These are phyloP conservation scores for Globisporangium ultimum DNA, from an alignment of 352 stramenopile species.

Conservation along the genomic window DNA sequence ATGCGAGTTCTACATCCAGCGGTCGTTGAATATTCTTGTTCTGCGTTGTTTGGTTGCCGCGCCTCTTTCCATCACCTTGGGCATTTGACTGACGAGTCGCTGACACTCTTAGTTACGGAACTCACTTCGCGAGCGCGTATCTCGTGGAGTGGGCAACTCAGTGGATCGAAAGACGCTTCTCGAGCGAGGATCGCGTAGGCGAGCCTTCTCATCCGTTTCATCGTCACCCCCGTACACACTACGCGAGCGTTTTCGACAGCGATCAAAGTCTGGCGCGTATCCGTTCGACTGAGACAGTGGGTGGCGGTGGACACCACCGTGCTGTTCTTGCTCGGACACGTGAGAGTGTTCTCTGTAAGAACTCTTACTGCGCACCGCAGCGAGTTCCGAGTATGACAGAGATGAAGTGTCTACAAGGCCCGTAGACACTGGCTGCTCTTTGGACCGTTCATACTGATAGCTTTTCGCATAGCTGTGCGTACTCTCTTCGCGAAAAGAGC, in stretches of 20 bases:
- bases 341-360: conserved; percentile 8
- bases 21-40: too few relatives aligned
- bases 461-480: conserved; percentile 1
- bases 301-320: too few relatives aligned
- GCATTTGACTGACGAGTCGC: neutral
- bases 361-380: conserved; percentile 13
- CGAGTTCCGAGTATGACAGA: conserved; percentile 9
- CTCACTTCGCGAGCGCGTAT: neutral
- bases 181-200: conserved; percentile 21
- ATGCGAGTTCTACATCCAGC: too few relatives aligned
- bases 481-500: conserved; percentile 7
- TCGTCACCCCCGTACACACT: conserved; percentile 23
- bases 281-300: too few relatives aligned
- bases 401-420: neutral
- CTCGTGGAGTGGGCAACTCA: conserved; percentile 4
- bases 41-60: too few relatives aligned
- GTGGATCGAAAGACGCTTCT: conserved; percentile 20
- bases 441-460: neutral
- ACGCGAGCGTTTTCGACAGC: conserved; percentile 25
- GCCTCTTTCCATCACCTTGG: too few relatives aligned
- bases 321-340: neutral
- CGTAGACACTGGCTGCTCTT: too few relatives aligned
- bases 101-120: neutral
- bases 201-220: conserved; percentile 18
- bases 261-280: conserved; percentile 8